Evolutionary conservation across 352 stramenopile species (phyloP).

Genomic region (Globisporangium cederbergense): DNA sequence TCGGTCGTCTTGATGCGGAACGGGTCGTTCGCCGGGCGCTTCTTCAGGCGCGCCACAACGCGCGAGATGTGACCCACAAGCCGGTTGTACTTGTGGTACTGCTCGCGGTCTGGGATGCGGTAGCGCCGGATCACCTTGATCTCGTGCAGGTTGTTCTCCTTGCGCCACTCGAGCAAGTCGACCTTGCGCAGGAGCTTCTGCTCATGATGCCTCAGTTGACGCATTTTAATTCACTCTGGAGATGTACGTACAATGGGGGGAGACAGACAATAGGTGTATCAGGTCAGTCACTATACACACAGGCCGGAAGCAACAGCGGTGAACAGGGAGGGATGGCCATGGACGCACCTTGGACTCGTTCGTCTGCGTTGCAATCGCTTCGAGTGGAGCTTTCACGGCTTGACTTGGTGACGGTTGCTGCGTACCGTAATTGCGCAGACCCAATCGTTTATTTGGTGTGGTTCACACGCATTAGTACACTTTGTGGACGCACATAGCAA

Average conservation of each 20-base stretch:
- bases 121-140: constrained; percentile 98
- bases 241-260: background rate
- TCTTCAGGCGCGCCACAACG: constrained; percentile 94
- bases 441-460: constrained; percentile 7
- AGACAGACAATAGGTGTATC: background rate
- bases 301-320: background rate
- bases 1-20: constrained; percentile 97
- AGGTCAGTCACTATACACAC: background rate
- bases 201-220: constrained; percentile 94
- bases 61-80: constrained; percentile 96
- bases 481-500: too few species aligned
- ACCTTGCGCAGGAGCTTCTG: constrained; percentile 99
- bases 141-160: constrained; percentile 97
- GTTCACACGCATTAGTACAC: too few species aligned
- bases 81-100: constrained; percentile 99
- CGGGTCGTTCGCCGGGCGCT: constrained; percentile 91
- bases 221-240: constrained; percentile 39
- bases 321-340: background rate
- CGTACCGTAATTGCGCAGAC: constrained; percentile 3
- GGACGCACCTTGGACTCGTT: constrained; percentile 3
- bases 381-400: background rate
- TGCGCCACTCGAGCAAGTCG: constrained; percentile 98
- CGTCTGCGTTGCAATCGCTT: constrained; percentile 4
- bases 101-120: constrained; percentile 96
- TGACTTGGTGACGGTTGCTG: background rate